phyloP scores from a whole-genome alignment of 805 yeast genomes.

The Geotrichum ghanense region DNA sequence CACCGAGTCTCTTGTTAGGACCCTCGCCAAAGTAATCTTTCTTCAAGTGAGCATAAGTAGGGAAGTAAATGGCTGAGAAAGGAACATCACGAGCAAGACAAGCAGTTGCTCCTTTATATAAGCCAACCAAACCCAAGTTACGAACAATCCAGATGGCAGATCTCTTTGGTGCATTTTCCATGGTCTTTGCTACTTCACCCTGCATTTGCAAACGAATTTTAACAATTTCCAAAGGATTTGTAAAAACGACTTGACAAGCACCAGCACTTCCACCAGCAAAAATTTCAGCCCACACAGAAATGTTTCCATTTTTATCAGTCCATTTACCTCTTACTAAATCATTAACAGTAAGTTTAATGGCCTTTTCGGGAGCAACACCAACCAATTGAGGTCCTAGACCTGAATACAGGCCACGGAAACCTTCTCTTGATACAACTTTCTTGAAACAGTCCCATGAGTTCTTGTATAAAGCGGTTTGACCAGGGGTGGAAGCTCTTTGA shows the following conservation, averaged over 20 bases:
- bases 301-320: conserved; percentile 40
- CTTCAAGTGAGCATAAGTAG: conserved; percentile 90
- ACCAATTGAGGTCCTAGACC: conserved; percentile 90
- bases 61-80: conserved; percentile 93
- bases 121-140: conserved; percentile 71
- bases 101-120: conserved; percentile 86
- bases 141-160: conserved; percentile 64
- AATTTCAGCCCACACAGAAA: conserved; percentile 54
- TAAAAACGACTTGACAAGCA: conserved; percentile 90
- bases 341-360: conserved; percentile 89
- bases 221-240: conserved; percentile 92
- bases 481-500: conserved; percentile 55
- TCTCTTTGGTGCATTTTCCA: conserved; percentile 28
- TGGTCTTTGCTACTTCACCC: conserved; percentile 48
- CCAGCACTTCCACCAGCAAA: conserved; percentile 92
- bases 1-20: conserved; percentile 57
- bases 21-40: conserved; percentile 72
- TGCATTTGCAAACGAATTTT: conserved; percentile 91
- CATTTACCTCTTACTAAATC: conserved; percentile 73
- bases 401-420: conserved; percentile 74
- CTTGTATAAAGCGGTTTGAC: conserved; percentile 41
- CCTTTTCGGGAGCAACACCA: conserved; percentile 98
- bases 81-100: conserved; percentile 93
- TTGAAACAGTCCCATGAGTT: conserved; percentile 79
- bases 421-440: conserved; percentile 68